These are phyloP conservation scores for Candida yuanshanica DNA, from an alignment of 805 yeast genomes.

Conservation along the genomic window DNA sequence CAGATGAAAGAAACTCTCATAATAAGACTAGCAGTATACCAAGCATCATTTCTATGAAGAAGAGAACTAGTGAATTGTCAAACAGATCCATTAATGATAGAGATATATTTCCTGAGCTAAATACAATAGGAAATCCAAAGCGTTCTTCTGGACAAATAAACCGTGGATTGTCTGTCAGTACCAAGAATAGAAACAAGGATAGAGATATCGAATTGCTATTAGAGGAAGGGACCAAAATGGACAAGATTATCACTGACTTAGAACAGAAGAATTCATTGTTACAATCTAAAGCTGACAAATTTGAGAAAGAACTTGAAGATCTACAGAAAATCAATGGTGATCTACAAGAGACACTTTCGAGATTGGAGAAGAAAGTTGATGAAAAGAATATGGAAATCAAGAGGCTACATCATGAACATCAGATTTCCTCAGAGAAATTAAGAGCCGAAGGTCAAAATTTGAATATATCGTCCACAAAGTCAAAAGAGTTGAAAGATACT, in stretches of 20 bases:
- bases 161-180: slow-evolving; percentile 22
- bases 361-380: slow-evolving; percentile 16
- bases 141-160: slow-evolving; percentile 7
- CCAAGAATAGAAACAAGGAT: slow-evolving; percentile 28
- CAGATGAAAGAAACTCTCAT: slow-evolving; percentile 1
- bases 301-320: slow-evolving; percentile 18
- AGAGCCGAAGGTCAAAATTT: neutral
- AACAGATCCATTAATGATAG: neutral
- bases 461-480: neutral
- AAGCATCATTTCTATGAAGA: slow-evolving; percentile 4
- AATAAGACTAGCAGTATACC: neutral
- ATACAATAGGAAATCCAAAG: slow-evolving; percentile 3
- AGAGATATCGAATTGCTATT: slow-evolving; percentile 40
- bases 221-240: slow-evolving; percentile 46
- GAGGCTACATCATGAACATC: slow-evolving; percentile 1
- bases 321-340: slow-evolving; percentile 17
- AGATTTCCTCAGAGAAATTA: neutral
- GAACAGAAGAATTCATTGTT: slow-evolving; percentile 27
- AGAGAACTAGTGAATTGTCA: slow-evolving; percentile 6
- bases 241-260: slow-evolving; percentile 34
- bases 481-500: neutral
- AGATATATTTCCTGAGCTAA: slow-evolving; percentile 11
- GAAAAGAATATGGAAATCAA: slow-evolving; percentile 7
- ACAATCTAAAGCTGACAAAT: slow-evolving; percentile 23
- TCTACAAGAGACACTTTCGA: slow-evolving; percentile 14